Conservation (phyloP, 2,329 filamentous ascomycete genomes). For the Pseudogymnoascus sp. region DNA sequence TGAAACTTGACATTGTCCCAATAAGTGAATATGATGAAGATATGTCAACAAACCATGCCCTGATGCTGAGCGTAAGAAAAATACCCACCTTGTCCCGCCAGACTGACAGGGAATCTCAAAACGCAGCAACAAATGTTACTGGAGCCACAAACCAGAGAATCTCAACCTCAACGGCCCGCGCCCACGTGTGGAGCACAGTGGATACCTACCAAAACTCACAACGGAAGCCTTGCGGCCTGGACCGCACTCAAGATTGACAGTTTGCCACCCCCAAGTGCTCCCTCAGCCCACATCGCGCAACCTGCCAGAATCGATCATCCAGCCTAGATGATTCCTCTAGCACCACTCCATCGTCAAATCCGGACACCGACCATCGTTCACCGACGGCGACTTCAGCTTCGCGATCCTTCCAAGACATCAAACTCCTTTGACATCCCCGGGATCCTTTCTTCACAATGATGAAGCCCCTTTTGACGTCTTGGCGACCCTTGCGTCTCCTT, state of each 20-base stretch:
- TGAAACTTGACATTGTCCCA: background rate
- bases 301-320: background rate
- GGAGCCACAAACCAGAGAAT: background rate
- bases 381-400: background rate
- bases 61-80: background rate
- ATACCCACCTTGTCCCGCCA: background rate
- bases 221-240: background rate
- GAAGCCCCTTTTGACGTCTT: background rate
- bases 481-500: background rate
- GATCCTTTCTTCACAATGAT: background rate
- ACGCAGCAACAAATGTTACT: background rate
- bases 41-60: background rate
- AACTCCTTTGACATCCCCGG: background rate
- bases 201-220: background rate
- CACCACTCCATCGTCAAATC: background rate
- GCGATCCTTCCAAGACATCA: background rate
- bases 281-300: background rate
- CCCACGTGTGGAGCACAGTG: background rate
- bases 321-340: background rate
- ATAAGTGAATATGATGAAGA: background rate
- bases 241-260: background rate
- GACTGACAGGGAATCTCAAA: background rate
- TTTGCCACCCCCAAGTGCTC: background rate
- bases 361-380: background rate
- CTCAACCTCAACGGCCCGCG: background rate